Conservation (phyloP, 1,139 yeast species). For the Kodamaea derodonti region DNA sequence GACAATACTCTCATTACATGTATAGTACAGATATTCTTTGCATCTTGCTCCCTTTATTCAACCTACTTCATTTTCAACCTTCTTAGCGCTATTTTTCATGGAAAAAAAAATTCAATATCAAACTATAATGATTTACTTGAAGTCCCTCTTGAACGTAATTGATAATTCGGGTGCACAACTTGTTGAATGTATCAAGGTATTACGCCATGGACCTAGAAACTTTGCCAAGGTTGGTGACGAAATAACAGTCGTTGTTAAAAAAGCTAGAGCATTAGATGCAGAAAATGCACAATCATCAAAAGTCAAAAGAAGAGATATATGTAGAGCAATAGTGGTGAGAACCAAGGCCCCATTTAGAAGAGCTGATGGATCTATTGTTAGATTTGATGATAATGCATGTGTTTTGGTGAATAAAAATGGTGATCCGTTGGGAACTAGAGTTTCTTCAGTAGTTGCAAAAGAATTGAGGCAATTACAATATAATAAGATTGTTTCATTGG, state of each 20-base stretch:
- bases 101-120: no score
- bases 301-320: conserved; percentile 92
- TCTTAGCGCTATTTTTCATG: no score
- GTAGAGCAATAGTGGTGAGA: conserved; percentile 93
- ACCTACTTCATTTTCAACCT: no score
- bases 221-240: conserved; percentile 87
- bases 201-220: conserved; percentile 82
- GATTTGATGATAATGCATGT: conserved; percentile 96
- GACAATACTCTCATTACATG: no score
- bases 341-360: conserved; percentile 84
- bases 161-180: conserved; percentile 95
- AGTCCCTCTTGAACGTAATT: conserved; percentile 82
- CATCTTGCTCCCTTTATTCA: no score
- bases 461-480: conserved; percentile 82
- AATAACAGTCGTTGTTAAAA: conserved; percentile 91
- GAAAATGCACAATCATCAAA: conserved; percentile 69
- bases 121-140: conserved; percentile 91
- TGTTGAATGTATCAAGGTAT: conserved; percentile 93
- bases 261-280: conserved; percentile 71
- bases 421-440: conserved; percentile 95
- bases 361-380: conserved; percentile 79
- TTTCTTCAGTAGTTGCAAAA: conserved; percentile 86
- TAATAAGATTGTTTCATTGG: conserved; percentile 85
- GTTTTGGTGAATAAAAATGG: conserved; percentile 87
- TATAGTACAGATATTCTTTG: no score